Evolutionary conservation across 305 asterid species (phyloP).

Genomic region (Solanum hybrid): DNA sequence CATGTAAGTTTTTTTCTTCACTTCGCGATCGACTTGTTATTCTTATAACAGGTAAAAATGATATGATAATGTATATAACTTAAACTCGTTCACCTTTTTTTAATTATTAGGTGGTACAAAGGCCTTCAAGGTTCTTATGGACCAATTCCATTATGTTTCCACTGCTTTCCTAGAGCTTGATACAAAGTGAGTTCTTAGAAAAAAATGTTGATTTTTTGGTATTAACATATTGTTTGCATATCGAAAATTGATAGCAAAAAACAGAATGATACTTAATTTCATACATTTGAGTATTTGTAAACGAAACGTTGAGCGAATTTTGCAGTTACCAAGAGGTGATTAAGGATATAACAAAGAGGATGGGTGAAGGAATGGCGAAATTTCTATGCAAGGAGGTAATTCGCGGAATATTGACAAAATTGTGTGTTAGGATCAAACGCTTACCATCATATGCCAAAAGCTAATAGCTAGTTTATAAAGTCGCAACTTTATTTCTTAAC

Average conservation of each 20-base stretch:
- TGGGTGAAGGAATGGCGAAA: slow-evolving; percentile 99
- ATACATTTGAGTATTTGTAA: not conserved
- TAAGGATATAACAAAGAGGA: slow-evolving; percentile 89
- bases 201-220: not conserved
- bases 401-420: not conserved
- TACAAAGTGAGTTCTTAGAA: slow-evolving; percentile 30
- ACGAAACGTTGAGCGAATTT: slow-evolving; percentile 1
- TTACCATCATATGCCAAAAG: not conserved
- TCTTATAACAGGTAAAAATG: not conserved
- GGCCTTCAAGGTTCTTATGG: slow-evolving; percentile 69
- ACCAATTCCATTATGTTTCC: slow-evolving; percentile 69
- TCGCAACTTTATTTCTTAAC: too few species aligned
- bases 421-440: not conserved
- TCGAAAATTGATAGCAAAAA: not conserved
- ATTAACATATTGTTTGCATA: not conserved
- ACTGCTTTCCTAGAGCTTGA: slow-evolving; percentile 75
- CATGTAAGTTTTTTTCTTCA: slow-evolving; percentile 19
- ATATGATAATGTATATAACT: not conserved
- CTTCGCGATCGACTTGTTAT: not conserved
- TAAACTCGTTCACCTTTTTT: not conserved
- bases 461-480: not conserved
- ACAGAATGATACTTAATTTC: not conserved
- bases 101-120: slow-evolving; percentile 59
- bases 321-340: slow-evolving; percentile 87
- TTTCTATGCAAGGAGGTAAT: slow-evolving; percentile 61